Percentiles rank a stretch among this genome's conserved stretches.
Evolutionary conservation across 139 green algal genomes (phyloP).

Genomic region (Coelastrella sp.): DNA sequence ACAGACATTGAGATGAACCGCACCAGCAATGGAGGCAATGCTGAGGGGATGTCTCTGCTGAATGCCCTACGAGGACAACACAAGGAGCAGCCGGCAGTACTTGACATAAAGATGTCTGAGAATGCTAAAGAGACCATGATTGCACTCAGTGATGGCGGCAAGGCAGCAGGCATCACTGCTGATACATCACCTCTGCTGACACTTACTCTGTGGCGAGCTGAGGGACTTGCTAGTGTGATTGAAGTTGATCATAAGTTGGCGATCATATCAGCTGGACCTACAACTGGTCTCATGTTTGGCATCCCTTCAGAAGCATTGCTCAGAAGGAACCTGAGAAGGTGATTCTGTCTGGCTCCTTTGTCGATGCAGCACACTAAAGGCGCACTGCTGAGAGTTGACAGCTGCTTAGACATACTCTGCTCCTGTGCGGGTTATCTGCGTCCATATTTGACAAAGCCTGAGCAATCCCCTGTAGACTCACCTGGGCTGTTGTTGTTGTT

Average conservation of each 20-base stretch:
- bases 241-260: constrained; percentile 30
- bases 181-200: background rate
- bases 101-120: background rate
- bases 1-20: background rate
- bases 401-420: no score
- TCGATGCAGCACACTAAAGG: no score
- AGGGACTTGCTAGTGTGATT: constrained; percentile 7
- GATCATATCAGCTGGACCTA: background rate
- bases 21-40: background rate
- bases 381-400: no score
- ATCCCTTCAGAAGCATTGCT: background rate
- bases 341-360: no score
- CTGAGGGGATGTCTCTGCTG: background rate
- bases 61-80: background rate
- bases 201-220: constrained; percentile 34
- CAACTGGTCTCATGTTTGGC: constrained; percentile 32
- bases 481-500: no score
- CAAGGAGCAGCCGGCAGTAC: constrained; percentile 31
- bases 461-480: no score
- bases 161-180: no score
- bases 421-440: no score
- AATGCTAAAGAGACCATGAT: background rate
- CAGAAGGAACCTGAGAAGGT: constrained; percentile 35
- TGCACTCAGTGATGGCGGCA: no score
- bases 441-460: no score